These are phyloP conservation scores for Piper betle DNA, from an alignment of 164 flowering plant species.

Conservation along the genomic window DNA sequence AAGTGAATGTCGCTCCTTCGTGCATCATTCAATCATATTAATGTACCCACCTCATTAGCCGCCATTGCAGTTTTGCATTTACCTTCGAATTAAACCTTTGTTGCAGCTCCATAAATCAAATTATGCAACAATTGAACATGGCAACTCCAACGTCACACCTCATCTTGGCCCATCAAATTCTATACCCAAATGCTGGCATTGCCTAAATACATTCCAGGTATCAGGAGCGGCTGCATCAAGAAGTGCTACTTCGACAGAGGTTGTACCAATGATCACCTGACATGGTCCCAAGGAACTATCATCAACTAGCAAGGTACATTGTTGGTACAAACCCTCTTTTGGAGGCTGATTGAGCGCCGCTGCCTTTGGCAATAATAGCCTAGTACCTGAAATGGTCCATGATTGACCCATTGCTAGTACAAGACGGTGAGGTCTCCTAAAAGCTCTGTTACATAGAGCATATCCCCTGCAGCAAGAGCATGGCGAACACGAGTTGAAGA, in stretches of 20 bases:
- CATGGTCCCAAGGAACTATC: slow-evolving; percentile 32
- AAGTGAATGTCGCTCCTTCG: background rate
- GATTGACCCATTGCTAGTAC: slow-evolving; percentile 23
- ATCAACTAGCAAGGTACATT: slow-evolving; percentile 38
- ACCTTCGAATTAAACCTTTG: background rate
- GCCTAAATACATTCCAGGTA: background rate
- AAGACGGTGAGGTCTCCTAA: slow-evolving; percentile 70
- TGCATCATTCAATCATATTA: background rate
- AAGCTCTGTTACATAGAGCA: slow-evolving; percentile 75
- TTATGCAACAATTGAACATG: background rate
- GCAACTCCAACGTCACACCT: background rate
- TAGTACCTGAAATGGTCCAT: slow-evolving; percentile 10
- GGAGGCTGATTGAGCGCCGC: slow-evolving; percentile 69
- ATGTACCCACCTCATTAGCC: background rate
- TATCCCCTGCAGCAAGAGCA: slow-evolving; percentile 69
- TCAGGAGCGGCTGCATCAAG: background rate
- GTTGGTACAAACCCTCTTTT: slow-evolving; percentile 56
- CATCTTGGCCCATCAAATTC: background rate
- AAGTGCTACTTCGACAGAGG: slow-evolving; percentile 41
- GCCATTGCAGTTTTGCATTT: background rate
- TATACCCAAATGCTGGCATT: background rate
- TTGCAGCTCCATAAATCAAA: background rate
- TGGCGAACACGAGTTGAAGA: slow-evolving; percentile 90
- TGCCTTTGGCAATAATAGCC: slow-evolving; percentile 41
- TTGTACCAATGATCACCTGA: slow-evolving; percentile 41